Base-by-base conservation (phyloP, 805 yeast genomes). In the Yamadazyma nakazawae region DNA sequence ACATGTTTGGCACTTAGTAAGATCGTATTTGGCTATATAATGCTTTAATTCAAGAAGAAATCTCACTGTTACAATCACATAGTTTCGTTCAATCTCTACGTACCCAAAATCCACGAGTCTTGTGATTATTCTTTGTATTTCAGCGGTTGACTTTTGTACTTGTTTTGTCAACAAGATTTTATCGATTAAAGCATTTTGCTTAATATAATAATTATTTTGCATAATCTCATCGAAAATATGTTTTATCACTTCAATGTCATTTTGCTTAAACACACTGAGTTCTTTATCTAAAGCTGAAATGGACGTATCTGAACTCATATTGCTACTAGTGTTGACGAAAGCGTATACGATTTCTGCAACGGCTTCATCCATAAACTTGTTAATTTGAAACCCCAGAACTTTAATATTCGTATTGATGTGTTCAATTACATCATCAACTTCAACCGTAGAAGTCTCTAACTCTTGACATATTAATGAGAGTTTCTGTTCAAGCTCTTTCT, bases 21-120 rank as follows among this genome's bases (percentile, higher is more conserved):
- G 9, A 13, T 41, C 45, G 31, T 35, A 48, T 25, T 73, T 75
- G 2, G 68, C 51, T 36, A 82, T 55, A 51, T 68, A 75, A 34
- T 60, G 61, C 45, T 70, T 67, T 37, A 82, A 61, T 52, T 82
- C 88, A 11, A 75, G 63, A 7, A 81, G 49, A 1, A 76, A 57
- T 21, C 78, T 59, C 1, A 71, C 53, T 2, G 80, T 72, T 60
- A 63, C 42, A 57, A 66, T 53, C 54, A 78, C 37, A 49, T 64
- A 51, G 61, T 68, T 51, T 46, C 56, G 54, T 37, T 51, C 34
- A 7, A 42, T 10, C n/a, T 48, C 45, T 1, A 51, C 28, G 42
- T 51, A 50, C 5, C 54, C 56, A 10, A 42, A 37, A 21, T 46
- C 45, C 13, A 50, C 34, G 24, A 50, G 40, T 16, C 45, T 43